phyloP scores from a whole-genome alignment of 768 basidiomycete species.

The Collybia nuda region DNA sequence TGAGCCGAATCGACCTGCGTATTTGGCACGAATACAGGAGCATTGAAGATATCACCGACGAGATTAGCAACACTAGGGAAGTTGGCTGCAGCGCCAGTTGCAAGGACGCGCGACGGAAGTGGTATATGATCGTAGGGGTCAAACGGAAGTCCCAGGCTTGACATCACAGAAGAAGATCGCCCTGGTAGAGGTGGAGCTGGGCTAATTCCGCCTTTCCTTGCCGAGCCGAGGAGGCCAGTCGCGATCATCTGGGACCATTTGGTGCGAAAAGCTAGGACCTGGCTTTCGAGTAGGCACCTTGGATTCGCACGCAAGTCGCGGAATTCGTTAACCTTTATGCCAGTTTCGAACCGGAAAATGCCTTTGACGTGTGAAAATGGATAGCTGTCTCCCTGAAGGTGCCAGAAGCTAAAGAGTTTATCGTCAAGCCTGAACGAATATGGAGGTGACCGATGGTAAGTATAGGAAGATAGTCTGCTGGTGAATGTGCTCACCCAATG shows the following conservation, averaged over 20 bases:
- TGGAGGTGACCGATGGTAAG: neutral
- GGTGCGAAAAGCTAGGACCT: slow-evolving; percentile 78
- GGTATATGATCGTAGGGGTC: slow-evolving; percentile 75
- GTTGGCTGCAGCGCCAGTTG: slow-evolving; percentile 80
- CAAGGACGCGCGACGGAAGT: slow-evolving; percentile 65
- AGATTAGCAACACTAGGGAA: slow-evolving; percentile 82
- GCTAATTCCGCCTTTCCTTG: slow-evolving; percentile 30
- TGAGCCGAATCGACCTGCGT: slow-evolving; percentile 81
- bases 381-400: slow-evolving; percentile 75
- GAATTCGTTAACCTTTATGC: slow-evolving; percentile 86
- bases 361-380: slow-evolving; percentile 82
- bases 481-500: slow-evolving; percentile 60
- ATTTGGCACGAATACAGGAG: slow-evolving; percentile 71
- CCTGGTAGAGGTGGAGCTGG: slow-evolving; percentile 32
- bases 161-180: slow-evolving; percentile 24
- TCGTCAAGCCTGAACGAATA: slow-evolving; percentile 68
- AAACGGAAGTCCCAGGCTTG: slow-evolving; percentile 66
- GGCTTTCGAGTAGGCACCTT: slow-evolving; percentile 80
- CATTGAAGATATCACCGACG: slow-evolving; percentile 81
- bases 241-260: slow-evolving; percentile 77
- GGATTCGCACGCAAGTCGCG: slow-evolving; percentile 88
- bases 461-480: slow-evolving; percentile 2
- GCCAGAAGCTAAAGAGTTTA: slow-evolving; percentile 90
- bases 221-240: slow-evolving; percentile 62
- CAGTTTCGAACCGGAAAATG: slow-evolving; percentile 85